Base-by-base conservation (phyloP, 192 early-diverging fungal genomes). In the Coemansia aciculifera region DNA sequence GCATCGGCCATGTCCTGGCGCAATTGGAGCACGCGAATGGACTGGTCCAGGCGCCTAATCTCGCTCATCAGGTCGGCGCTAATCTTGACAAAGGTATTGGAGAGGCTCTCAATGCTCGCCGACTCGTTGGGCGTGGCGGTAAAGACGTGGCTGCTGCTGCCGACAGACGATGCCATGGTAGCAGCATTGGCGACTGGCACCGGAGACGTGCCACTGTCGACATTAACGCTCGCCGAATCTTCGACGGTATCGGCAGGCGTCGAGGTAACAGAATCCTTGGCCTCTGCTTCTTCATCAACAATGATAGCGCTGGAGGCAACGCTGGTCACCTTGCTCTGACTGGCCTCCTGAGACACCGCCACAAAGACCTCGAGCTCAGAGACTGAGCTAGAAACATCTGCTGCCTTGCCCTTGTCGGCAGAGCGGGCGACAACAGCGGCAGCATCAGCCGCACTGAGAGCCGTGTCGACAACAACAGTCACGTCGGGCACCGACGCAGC, bases 31-130 rank as follows among this genome's bases (percentile, higher is more conserved):
- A 75, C 78, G 63, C 69, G 74, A 43, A 80, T 64, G 6, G 78
- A 80, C 60, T 52, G 60, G 34, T 74, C 78, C 46, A 80, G 56
- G 23, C 78, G 78, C 13, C 61, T 49, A 56, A 80, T 80, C 73
- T 80, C 78, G 36, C 42, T 66, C 72, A 80, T 80, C 69, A 80
- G 57, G 44, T 80, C 78, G 7, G 78, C 49, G 32, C 78, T 44
- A 21, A 80, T 80, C 66, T 80, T 74, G 69, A 72, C 72, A 69
- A 80, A 80, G 10, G 73, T 66, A 60, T 54, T 71, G 13, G 78
- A 75, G 10, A 80, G 65, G 40, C 68, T 72, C 15, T 69, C 73
- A 36, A 72, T 61, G 69, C 69, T 68, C 17, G 59, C 63, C 1
- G 64, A 56, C 27, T 56, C 52, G 27, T 56, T 56, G 52, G 52